Base-by-base conservation (phyloP, 1,139 yeast genomes). In the Geotrichum aggregatum region DNA sequence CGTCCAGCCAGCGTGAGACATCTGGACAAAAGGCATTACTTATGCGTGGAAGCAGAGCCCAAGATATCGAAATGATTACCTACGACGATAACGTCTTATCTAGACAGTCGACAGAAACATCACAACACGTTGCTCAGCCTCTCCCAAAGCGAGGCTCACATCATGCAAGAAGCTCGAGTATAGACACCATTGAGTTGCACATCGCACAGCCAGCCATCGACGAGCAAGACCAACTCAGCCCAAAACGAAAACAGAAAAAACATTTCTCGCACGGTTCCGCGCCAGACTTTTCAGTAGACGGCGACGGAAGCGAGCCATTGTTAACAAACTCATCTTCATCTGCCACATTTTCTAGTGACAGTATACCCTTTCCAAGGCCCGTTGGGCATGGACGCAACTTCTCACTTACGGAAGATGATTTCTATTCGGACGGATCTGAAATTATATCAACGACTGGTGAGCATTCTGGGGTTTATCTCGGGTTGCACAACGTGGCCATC, bases 401-500 rank as follows among this genome's bases (percentile, higher is more conserved):
- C 3, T 57, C 62, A 13, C 24, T 56, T 13, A 52, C 56, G 2
- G 62, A 59, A 41, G 56, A 56, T 22, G 59, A 58, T 39, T 57
- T 60, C 46, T 56, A 52, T 38, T 38, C 52, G 10, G 58, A 56
- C 24, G 60, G 51, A 22, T 42, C 46, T 26, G 49, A 49, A 16
- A 42, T 38, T 7, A 56, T 51, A 7, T 50, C 54, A 11, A 52
- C 54, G 24, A 59, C 60, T 5, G 63, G 61, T 11, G 59, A 56
- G 28, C 64, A 64, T 21, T 63, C 72, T 1, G 75, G 75, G 1
- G 64, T 68, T 3, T 68, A 67, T 49, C 61, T 71, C 13, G 75
- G 75, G 5, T 62, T 71, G 26, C 75, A 70, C 62, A 72, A 71
- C 52, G 70, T 70, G 10, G 70, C 74, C 3, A 62, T 71, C 43